Conservation (phyloP, 306 rosid genomes). For the Cicer chorassanicum region DNA sequence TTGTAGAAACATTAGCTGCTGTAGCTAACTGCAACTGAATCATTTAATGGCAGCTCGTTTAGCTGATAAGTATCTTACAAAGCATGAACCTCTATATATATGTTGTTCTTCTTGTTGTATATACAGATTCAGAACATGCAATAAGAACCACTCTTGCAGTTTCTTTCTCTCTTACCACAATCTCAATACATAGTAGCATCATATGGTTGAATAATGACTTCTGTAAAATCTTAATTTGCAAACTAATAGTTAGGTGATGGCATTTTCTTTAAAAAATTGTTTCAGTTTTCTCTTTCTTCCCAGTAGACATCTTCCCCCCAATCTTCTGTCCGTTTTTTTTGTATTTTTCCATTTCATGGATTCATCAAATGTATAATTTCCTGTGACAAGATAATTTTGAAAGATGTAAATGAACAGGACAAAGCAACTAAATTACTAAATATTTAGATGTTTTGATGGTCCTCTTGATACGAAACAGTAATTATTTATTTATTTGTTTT, state of each 20-base stretch:
- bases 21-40: not conserved
- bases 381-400: not conserved
- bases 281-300: not conserved
- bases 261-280: not conserved
- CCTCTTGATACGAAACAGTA: not conserved
- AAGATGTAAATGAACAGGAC: not conserved
- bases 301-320: not conserved
- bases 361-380: not conserved
- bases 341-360: constrained; percentile 20
- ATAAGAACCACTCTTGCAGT: not conserved
- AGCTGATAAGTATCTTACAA: not conserved
- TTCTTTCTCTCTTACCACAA: too few species aligned
- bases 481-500: not conserved
- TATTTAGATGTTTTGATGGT: not conserved
- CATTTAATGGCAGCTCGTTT: not conserved
- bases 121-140: not conserved
- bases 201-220: not conserved
- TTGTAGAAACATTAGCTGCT: not conserved
- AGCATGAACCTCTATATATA: not conserved
- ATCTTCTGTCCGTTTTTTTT: not conserved
- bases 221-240: not conserved
- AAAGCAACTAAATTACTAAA: not conserved
- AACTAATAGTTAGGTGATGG: not conserved
- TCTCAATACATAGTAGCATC: too few species aligned
- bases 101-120: not conserved